Base-by-base conservation (phyloP, 2,329 filamentous ascomycete genomes). In the Coniochaeta sp. region DNA sequence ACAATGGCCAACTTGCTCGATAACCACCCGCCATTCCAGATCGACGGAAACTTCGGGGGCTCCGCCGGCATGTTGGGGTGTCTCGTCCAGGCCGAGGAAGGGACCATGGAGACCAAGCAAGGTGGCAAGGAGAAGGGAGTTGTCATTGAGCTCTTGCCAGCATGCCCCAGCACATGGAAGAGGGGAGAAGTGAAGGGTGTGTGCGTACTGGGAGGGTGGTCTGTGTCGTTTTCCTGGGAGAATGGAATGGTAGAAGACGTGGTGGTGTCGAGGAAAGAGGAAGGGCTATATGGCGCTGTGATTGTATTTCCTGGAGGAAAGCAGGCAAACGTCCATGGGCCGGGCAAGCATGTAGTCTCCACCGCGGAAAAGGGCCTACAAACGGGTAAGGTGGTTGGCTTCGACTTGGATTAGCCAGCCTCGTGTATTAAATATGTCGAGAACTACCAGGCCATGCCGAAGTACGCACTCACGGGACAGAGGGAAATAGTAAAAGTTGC, bases 41-140 rank as follows among this genome's bases (percentile, higher is more conserved):
- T 76, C 20, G 74, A 78, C 56, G 74, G 74, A 1, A 78, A 77
- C 50, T 73, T 77, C 54, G 75, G 75, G 3, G 70, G 69, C 1
- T 68, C 68, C n/a, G 71, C 71, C 3, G 75, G 71, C 2, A 70
- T 77, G 13, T 55, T 71, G 1, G 74, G 77, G 58, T 72, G 71
- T 61, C 53, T 76, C 30, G 53, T 76, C 13, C 73, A 77, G 55
- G 56, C 63, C 51, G 58, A 65, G 18, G 33, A 38, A 10, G 33
- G 18, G 3, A 10, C 22, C 16, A 20, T 38, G 33, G 16, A 38
- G 33, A 38, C 33, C 49, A 60, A 65, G 31, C 60, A 60, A n/a
- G 27, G 52, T 31, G 52, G 46, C 9, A 48, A 45, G 9, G 49
- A 54, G n/a, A 55, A 50, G 20, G 64, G 22, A 4, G 22, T 46